Percentiles rank a stretch among this genome's conserved stretches.
phyloP scores from a whole-genome alignment of 2,329 filamentous ascomycete genomes.

The Periconia digitata region DNA sequence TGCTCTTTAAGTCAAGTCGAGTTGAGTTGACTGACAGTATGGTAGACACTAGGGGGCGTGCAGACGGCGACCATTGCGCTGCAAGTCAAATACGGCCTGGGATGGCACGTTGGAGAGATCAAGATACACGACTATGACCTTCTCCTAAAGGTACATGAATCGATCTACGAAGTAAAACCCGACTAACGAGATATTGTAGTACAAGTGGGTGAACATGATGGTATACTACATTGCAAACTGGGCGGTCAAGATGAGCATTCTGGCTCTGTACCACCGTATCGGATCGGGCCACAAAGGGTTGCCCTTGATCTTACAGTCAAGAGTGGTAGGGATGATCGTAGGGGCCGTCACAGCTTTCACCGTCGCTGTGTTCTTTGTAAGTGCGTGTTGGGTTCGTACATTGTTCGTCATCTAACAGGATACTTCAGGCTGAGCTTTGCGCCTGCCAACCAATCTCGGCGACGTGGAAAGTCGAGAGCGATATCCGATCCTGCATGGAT shows the following conservation, averaged over 20 bases:
- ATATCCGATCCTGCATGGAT: slow-evolving; percentile 21
- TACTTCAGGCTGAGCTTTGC: slow-evolving; percentile 19
- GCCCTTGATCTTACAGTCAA: slow-evolving; percentile 24
- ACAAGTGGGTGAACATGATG: slow-evolving; percentile 29
- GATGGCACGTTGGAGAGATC: slow-evolving; percentile 20
- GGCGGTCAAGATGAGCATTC: slow-evolving; percentile 35
- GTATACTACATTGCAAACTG: slow-evolving; percentile 32
- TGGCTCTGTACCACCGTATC: slow-evolving; percentile 31
- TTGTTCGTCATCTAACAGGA: slow-evolving; percentile 6
- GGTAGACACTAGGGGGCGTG: slow-evolving; percentile 22
- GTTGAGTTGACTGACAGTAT: not conserved
- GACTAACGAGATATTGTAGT: slow-evolving; percentile 14
- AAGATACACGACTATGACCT: slow-evolving; percentile 18
- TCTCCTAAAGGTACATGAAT: slow-evolving; percentile 23
- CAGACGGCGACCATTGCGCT: slow-evolving; percentile 28
- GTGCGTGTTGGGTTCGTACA: not conserved
- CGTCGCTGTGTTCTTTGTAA: slow-evolving; percentile 23
- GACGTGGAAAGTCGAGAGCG: slow-evolving; percentile 20
- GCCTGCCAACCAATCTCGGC: slow-evolving; percentile 22
- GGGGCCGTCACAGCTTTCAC: slow-evolving; percentile 23
- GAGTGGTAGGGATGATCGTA: slow-evolving; percentile 22
- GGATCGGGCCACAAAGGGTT: slow-evolving; percentile 24
- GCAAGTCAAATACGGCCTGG: slow-evolving; percentile 28
- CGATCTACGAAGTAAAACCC: not conserved
- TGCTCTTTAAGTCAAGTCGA: no score